Percentiles rank a stretch among this genome's conserved stretches.
These are phyloP conservation scores for Neurospora discreta DNA, from an alignment of 495 filamentous ascomycete genomes.

Conservation along the genomic window DNA sequence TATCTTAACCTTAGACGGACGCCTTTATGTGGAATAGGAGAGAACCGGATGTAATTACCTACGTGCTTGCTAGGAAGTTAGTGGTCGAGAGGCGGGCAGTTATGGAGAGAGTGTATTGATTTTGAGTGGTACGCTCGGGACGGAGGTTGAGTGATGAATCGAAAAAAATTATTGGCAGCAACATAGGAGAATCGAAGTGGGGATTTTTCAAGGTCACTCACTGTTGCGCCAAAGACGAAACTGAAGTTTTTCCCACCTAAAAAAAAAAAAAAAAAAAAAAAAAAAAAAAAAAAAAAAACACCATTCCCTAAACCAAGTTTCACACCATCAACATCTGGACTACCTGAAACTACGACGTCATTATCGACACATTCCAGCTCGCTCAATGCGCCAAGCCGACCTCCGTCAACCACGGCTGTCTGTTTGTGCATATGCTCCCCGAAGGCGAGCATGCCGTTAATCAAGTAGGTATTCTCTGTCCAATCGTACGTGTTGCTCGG, in stretches of 20 bases:
- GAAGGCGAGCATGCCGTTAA: background rate
- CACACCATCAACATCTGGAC: too few relatives aligned
- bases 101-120: background rate
- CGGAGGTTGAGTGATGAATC: background rate
- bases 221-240: background rate
- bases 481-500: background rate
- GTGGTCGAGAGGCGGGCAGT: background rate
- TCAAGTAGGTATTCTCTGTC: too few relatives aligned
- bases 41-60: background rate
- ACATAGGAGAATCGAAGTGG: background rate
- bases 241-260: too few relatives aligned
- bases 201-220: background rate
- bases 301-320: too few relatives aligned
- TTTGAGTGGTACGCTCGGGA: background rate
- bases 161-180: background rate
- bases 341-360: accelerated
- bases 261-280: too few relatives aligned
- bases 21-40: background rate
- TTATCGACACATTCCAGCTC: accelerated
- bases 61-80: background rate
- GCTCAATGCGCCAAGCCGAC: background rate
- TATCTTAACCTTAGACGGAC: background rate
- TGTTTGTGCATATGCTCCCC: background rate
- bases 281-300: background rate
- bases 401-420: background rate